A percentile compares a stretch with the other conserved stretches of the same genome.
phyloP scores from a whole-genome alignment of 2,329 filamentous ascomycete genomes.

The Parastagonospora nodorum region DNA sequence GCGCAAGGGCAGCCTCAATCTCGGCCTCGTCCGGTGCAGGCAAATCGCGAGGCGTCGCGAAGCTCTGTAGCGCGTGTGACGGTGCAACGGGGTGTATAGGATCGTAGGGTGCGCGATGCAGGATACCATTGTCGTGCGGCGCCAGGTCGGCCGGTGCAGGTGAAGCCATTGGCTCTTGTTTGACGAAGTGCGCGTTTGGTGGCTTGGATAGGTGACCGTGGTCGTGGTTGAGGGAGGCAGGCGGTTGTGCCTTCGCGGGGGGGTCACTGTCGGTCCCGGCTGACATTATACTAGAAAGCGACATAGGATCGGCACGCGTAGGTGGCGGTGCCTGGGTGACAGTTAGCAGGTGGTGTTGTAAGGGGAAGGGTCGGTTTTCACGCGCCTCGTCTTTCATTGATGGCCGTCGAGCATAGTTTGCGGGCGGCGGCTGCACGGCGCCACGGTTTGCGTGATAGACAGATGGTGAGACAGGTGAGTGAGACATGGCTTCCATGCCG shows the following conservation, averaged over 20 bases:
- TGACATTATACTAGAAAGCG: constrained; percentile 92
- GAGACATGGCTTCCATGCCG: constrained; percentile 44
- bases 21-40: constrained; percentile 61
- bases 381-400: constrained; percentile 46
- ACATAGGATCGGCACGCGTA: constrained; percentile 89
- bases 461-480: constrained; percentile 46
- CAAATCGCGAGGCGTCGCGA: constrained; percentile 32
- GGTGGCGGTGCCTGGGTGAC: constrained; percentile 61
- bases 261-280: constrained; percentile 78
- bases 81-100: constrained; percentile 26
- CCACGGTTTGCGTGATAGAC: constrained; percentile 40
- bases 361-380: constrained; percentile 4
- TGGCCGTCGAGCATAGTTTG: constrained; percentile 34
- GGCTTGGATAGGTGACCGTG: constrained; percentile 27
- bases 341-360: constrained; percentile 22
- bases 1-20: constrained; percentile 68
- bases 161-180: constrained; percentile 40
- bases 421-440: constrained; percentile 43
- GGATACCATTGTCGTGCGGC: constrained; percentile 22
- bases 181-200: constrained; percentile 35
- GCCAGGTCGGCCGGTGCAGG: constrained; percentile 33
- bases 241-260: constrained; percentile 55
- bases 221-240: constrained; percentile 29
- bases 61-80: constrained; percentile 17
- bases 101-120: constrained; percentile 26